Conservation (phyloP, 1,284 basidiomycete genomes). For the Cryptococcus maquisensis region DNA sequence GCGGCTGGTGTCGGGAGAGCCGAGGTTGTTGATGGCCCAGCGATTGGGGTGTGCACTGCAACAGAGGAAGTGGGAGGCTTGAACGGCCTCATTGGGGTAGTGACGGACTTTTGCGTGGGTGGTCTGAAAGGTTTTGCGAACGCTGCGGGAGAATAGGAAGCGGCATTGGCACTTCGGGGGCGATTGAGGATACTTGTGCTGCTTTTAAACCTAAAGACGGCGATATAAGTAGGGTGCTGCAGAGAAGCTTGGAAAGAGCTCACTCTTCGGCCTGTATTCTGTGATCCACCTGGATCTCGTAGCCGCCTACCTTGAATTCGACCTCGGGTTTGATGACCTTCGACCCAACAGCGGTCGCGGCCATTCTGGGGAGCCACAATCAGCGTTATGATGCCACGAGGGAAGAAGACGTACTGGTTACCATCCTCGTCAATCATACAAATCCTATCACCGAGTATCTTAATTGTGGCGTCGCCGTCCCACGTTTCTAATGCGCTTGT, state of each 20-base stretch:
- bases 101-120: background rate
- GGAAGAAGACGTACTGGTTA: conserved; percentile 31
- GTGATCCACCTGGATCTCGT: conserved; percentile 56
- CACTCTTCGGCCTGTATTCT: conserved; percentile 29
- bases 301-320: conserved; percentile 60
- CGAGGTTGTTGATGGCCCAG: conserved; percentile 10
- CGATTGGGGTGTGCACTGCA: conserved; percentile 9
- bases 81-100: conserved; percentile 8
- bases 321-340: conserved; percentile 19
- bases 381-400: background rate
- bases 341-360: conserved; percentile 21
- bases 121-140: conserved; percentile 22
- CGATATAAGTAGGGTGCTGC: background rate
- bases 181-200: conserved; percentile 29
- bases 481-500: conserved; percentile 42
- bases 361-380: conserved; percentile 25
- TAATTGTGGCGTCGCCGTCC: conserved; percentile 52
- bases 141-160: conserved; percentile 16
- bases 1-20: background rate
- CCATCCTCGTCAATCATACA: conserved; percentile 52
- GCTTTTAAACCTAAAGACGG: conserved; percentile 23
- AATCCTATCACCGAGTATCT: conserved; percentile 57
- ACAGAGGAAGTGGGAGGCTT: conserved; percentile 24
- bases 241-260: conserved; percentile 13
- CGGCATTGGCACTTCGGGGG: conserved; percentile 8